Base-by-base conservation (phyloP, 2,329 filamentous ascomycete species). In the Curvularia sp. region DNA sequence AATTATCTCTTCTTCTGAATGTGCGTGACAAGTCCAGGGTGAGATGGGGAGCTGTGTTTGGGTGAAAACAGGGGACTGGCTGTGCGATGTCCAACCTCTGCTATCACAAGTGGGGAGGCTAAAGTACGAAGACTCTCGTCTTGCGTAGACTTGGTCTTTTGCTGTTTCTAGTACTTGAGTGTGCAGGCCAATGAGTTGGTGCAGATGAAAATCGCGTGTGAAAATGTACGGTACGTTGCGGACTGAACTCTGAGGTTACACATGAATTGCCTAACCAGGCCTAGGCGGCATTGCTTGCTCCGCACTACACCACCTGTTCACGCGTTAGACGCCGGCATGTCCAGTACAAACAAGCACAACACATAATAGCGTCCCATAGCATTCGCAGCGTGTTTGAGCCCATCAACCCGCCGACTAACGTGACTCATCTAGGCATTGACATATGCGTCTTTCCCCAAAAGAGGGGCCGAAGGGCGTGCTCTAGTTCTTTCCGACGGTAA, bases 401-500 rank as follows among this genome's bases (percentile, higher is more conserved):
- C 15, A 5, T n/a, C 24, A n/a, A 22, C 12, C 10, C 9, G 2
- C 22, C 8, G 13, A 26, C 42, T 6, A 28, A 28, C n/a, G 3
- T 31, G 18, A 49, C 30, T 44, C 46, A 15, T 22, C 9, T 20
- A 33, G 22, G 20, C 8, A 20, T 43, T 54, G 20, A 30, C 28
- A 35, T 55, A 5, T 20, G 22, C 28, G 49, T 24, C 35, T 4
- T 31, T 15, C 46, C 30, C 46, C 30, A 15, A 49, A 49, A 49
- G 46, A 35, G 31, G 46, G 18, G 46, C 15, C 18, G 30, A 46
- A 61, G 46, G 46, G 46, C 46, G 46, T 9, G 13, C 46, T 49
- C 18, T 49, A 35, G 46, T 30, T 22, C 46, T 49, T 49, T 49
- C 46, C 46, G 46, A 35, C 31, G 46, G 31, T 13, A 49, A 49